These are phyloP conservation scores for Telfairia occidentalis DNA, from an alignment of 331 rosid species.

Conservation along the genomic window DNA sequence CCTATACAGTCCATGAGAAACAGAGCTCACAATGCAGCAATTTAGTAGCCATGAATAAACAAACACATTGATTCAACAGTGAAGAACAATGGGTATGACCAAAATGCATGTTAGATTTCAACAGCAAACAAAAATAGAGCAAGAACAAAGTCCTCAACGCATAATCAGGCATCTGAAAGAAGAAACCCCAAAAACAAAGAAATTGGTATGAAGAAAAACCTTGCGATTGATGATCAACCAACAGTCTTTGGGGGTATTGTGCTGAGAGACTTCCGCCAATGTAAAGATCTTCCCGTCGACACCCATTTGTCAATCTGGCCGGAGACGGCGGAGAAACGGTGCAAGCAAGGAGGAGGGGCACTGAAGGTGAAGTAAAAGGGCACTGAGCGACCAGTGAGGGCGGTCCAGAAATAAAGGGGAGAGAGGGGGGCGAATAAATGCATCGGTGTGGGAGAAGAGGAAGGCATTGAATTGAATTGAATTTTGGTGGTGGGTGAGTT, in stretches of 20 bases:
- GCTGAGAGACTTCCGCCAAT: conserved; percentile 50
- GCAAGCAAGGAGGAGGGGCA: not conserved
- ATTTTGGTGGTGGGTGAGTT: not conserved
- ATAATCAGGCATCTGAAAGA: not conserved
- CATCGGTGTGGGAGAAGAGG: not conserved
- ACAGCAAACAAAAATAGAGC: not conserved
- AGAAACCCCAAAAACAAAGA: not conserved
- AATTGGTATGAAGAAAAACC: conserved; percentile 24
- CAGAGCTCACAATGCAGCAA: not conserved
- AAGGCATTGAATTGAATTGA: conserved; percentile 1
- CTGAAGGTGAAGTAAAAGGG: not conserved
- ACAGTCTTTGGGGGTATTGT: conserved; percentile 49
- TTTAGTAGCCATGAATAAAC: not conserved
- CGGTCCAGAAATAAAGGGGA: not conserved
- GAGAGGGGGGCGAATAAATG: not conserved
- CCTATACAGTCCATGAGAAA: not conserved
- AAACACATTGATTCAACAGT: not conserved
- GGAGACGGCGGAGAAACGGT: not conserved
- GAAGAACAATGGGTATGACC: not conserved
- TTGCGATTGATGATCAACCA: conserved; percentile 70
- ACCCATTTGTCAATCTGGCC: conserved; percentile 30
- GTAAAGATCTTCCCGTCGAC: conserved; percentile 35
- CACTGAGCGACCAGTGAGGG: not conserved
- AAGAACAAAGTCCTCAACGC: not conserved
- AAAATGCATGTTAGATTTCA: not conserved